These are phyloP conservation scores for Wickerhamiella musiphila DNA, from an alignment of 805 yeast species.

Conservation along the genomic window DNA sequence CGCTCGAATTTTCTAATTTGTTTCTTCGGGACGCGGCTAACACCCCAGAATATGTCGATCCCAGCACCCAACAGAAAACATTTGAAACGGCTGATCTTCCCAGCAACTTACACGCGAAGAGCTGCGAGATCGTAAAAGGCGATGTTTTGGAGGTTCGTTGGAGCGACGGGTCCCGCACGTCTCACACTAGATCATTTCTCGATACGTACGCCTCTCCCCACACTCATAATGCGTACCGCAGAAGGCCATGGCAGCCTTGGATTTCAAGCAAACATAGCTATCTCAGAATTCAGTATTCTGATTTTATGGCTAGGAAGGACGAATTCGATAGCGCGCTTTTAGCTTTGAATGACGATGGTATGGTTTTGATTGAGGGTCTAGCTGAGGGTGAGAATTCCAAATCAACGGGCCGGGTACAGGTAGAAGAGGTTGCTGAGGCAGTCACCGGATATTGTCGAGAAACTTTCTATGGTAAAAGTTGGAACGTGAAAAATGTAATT, in stretches of 20 bases:
- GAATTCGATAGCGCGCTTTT: slow-evolving; percentile 26
- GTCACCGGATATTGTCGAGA: slow-evolving; percentile 46
- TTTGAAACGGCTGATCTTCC: slow-evolving; percentile 37
- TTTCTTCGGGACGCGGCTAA: slow-evolving; percentile 53
- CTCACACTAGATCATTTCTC: slow-evolving; percentile 32
- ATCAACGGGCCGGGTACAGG: slow-evolving; percentile 11
- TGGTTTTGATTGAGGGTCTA: slow-evolving; percentile 35
- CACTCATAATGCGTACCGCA: slow-evolving; percentile 3
- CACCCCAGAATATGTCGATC: slow-evolving; percentile 31
- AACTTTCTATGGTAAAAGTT: slow-evolving; percentile 56
- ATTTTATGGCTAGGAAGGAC: slow-evolving; percentile 18
- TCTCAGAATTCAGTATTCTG: no score
- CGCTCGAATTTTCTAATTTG: slow-evolving; percentile 11
- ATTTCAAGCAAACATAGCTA: slow-evolving; percentile 27
- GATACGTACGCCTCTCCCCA: slow-evolving; percentile 22
- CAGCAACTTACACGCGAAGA: background rate
- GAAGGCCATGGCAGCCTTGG: slow-evolving; percentile 17
- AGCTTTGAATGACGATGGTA: slow-evolving; percentile 37
- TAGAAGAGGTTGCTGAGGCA: slow-evolving; percentile 31
- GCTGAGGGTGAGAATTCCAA: slow-evolving; percentile 26
- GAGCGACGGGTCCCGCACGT: slow-evolving; percentile 29
- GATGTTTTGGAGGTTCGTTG: slow-evolving; percentile 28
- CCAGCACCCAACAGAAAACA: slow-evolving; percentile 38
- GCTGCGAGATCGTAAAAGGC: slow-evolving; percentile 13
- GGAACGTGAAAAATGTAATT: slow-evolving; percentile 40